Evolutionary conservation across 805 yeast species (phyloP).

Genomic region (Kodamaea kakaduensis): DNA sequence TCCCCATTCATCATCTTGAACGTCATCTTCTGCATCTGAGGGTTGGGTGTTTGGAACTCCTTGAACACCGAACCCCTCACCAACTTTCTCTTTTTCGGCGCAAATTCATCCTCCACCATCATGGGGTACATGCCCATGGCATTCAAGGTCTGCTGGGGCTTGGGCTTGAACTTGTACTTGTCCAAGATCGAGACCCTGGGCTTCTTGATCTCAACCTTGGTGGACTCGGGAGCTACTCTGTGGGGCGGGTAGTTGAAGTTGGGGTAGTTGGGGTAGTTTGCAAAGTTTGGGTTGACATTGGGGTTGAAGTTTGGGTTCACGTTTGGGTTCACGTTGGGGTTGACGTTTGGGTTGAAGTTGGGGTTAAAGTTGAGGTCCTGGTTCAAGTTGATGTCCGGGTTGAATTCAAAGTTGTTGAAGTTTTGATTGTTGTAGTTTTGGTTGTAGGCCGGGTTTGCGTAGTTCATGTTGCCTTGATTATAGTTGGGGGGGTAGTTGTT

Average conservation of each 20-base stretch:
- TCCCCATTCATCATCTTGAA: conserved; percentile 8
- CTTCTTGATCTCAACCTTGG: conserved; percentile 38
- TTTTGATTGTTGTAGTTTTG: too few relatives aligned
- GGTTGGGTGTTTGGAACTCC: background rate
- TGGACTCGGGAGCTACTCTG: conserved; percentile 16
- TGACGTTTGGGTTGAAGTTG: conserved; percentile 10
- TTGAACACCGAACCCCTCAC: conserved; percentile 28
- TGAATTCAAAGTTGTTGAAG: too few relatives aligned
- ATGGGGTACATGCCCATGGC: conserved; percentile 8
- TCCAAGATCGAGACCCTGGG: conserved; percentile 42
- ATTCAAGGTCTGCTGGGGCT: conserved; percentile 30
- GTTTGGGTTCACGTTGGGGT: too few relatives aligned
- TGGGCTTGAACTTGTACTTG: conserved; percentile 34
- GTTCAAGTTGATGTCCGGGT: too few relatives aligned
- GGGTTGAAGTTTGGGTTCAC: conserved; percentile 14
- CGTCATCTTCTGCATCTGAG: conserved; percentile 2
- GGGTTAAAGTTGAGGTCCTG: too few relatives aligned
- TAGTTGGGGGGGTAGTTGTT: too few relatives aligned
- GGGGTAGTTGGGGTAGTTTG: too few relatives aligned
- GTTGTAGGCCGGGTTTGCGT: too few relatives aligned
- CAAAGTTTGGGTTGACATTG: too few relatives aligned
- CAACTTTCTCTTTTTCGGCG: conserved; percentile 30
- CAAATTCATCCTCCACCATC: conserved; percentile 13
- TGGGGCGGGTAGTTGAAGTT: too few relatives aligned
- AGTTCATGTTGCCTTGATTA: too few relatives aligned